Percentiles rank a stretch among this genome's conserved stretches.
phyloP scores from a whole-genome alignment of 2,329 filamentous ascomycete species.

The Neonectria hederae region DNA sequence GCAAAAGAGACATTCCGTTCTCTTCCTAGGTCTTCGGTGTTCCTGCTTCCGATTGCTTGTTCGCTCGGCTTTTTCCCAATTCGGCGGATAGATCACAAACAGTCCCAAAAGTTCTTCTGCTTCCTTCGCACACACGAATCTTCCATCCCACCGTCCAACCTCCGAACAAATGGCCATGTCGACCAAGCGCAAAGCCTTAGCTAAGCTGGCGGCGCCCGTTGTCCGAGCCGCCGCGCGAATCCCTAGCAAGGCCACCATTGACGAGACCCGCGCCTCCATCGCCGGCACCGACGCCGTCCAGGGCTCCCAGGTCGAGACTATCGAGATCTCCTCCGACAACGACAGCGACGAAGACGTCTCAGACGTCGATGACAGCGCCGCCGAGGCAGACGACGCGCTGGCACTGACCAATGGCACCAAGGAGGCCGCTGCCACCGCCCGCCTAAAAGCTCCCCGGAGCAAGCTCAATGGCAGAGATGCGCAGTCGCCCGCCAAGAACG shows the following conservation, averaged over 20 bases:
- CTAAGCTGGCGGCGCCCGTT: constrained; percentile 65
- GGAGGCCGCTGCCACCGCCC: constrained; percentile 19
- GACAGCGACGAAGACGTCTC: constrained; percentile 65
- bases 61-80: not conserved
- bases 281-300: constrained; percentile 54
- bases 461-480: constrained; percentile 41
- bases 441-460: constrained; percentile 32
- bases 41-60: not conserved
- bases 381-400: constrained; percentile 29
- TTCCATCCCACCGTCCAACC: constrained; percentile 15
- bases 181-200: constrained; percentile 68
- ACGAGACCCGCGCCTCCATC: constrained; percentile 67
- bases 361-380: constrained; percentile 60
- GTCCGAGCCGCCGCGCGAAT: constrained; percentile 64
- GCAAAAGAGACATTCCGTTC: not conserved
- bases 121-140: constrained; percentile 29
- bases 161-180: constrained; percentile 56
- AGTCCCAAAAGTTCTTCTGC: not conserved
- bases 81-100: constrained; percentile 1
- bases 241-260: constrained; percentile 60
- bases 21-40: not conserved
- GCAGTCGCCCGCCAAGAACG: constrained; percentile 33
- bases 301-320: constrained; percentile 53
- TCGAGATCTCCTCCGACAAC: constrained; percentile 68
- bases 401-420: constrained; percentile 29